These are phyloP conservation scores for Paxillus involutus DNA, from an alignment of 768 basidiomycete genomes.

Conservation along the genomic window DNA sequence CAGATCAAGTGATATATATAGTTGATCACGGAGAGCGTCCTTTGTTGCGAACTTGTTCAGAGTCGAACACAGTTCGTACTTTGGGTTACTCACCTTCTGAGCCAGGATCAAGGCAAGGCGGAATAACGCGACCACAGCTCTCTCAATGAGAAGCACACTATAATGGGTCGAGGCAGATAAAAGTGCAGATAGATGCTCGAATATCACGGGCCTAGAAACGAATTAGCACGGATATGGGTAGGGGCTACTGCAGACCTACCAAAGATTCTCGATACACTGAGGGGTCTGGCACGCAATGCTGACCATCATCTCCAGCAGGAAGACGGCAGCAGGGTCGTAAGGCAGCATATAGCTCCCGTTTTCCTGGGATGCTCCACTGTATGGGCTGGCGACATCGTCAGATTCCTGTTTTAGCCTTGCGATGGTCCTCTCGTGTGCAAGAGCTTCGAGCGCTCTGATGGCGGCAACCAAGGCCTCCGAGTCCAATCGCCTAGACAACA, in stretches of 20 bases:
- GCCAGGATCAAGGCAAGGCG: slow-evolving; percentile 83
- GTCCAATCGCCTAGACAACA: slow-evolving; percentile 65
- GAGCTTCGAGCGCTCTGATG: slow-evolving; percentile 80
- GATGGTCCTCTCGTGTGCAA: slow-evolving; percentile 90
- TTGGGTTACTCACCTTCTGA: slow-evolving; percentile 54
- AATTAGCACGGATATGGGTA: slow-evolving; percentile 1
- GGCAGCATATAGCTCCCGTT: slow-evolving; percentile 60
- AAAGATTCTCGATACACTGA: slow-evolving; percentile 82
- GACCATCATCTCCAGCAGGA: slow-evolving; percentile 93
- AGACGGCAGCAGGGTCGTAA: slow-evolving; percentile 94
- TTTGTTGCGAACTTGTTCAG: slow-evolving; percentile 28
- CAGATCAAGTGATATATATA: slow-evolving; percentile 91
- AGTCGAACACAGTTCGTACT: background rate
- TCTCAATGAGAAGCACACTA: slow-evolving; percentile 88
- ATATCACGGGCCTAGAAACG: slow-evolving; percentile 82
- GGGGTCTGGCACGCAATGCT: slow-evolving; percentile 80
- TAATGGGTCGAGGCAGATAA: slow-evolving; percentile 77
- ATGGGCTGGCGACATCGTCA: slow-evolving; percentile 51
- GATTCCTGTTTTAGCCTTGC: slow-evolving; percentile 69
- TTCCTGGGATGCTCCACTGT: slow-evolving; percentile 32
- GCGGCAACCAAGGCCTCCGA: slow-evolving; percentile 80
- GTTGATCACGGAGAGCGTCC: slow-evolving; percentile 86
- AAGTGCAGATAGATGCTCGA: slow-evolving; percentile 87
- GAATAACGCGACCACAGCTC: slow-evolving; percentile 88
- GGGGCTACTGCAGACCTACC: slow-evolving; percentile 48